Base-by-base conservation (phyloP, 73 alveolate genomes). In the Urostyla sp. region DNA sequence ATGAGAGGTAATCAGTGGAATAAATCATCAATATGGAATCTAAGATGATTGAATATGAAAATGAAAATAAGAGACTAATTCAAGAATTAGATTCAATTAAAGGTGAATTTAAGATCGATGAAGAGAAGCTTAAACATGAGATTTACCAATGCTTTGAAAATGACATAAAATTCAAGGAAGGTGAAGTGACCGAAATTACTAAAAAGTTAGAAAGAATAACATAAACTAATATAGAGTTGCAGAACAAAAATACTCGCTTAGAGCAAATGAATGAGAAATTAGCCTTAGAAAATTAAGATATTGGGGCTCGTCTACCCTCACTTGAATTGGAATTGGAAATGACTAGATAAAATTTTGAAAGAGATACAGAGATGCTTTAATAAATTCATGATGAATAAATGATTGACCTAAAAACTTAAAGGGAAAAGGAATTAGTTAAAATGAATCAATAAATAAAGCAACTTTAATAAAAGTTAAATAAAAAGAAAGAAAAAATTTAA, bases 251-350 rank as follows among this genome's bases (percentile, higher is more conserved):
- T 40, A 49, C 44, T 32, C 44, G 83, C 30, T 36, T 69, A 11
- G 67, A 69, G 51, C 31, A 10, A 6, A 49, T 31, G 27, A 44
- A 46, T 31, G 4, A 46, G 2, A 69, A 69, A 24, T 10, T 69
- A 48, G 34, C 48, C 52, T 7, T 24, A 30, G 83, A 69, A 8
- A 23, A 30, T 49, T 67, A 69, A 36, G 6, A 10, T 23, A 44
- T 48, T 49, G 34, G 83, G 34, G 49, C 44, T 34, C 30, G 48
- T 1, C 16, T 69, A 4, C 48, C 34, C 1, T 24, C 83, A 30
- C 36, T 69, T 26, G 83, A 69, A 55, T 31, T 69, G 67, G 83
- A 69, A 27, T 55, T 69, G 4, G 83, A 69, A 31, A 69, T 69
- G 83, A 69, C 83, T 2, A 69, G 49, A 69, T 38, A 37, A 37